These are phyloP conservation scores for Pleurotus eryngii DNA, from an alignment of 768 basidiomycete genomes.

Conservation along the genomic window DNA sequence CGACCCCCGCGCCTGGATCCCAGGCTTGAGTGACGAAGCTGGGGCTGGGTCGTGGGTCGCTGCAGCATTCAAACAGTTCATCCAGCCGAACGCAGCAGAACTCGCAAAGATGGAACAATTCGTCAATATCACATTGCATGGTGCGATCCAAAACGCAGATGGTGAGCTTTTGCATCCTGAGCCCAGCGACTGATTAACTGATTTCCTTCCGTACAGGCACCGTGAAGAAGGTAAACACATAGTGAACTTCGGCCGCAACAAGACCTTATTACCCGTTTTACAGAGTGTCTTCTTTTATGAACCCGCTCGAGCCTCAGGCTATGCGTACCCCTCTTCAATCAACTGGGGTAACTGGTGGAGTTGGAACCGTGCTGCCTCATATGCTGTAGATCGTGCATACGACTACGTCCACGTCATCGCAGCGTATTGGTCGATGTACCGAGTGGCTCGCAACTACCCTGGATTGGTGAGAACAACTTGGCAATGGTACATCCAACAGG, in stretches of 20 bases:
- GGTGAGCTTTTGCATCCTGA: conserved; percentile 22
- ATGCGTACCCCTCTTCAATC: conserved; percentile 45
- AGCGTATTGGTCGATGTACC: conserved; percentile 55
- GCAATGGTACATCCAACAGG: conserved; percentile 58
- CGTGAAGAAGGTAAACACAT: conserved; percentile 42
- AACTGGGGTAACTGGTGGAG: conserved; percentile 58
- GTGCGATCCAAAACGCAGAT: conserved; percentile 48
- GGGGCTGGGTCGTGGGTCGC: conserved; percentile 59
- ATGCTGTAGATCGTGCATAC: conserved; percentile 47
- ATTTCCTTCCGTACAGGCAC: conserved; percentile 27
- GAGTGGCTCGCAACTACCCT: conserved; percentile 57
- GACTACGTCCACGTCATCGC: conserved; percentile 49
- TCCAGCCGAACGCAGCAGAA: conserved; percentile 50
- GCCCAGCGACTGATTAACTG: neutral
- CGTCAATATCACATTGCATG: conserved; percentile 42
- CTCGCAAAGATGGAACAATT: conserved; percentile 51
- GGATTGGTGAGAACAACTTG: conserved; percentile 43
- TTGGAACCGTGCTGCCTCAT: conserved; percentile 48
- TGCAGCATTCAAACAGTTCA: conserved; percentile 54
- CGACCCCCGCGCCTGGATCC: conserved; percentile 56
- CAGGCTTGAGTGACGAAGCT: conserved; percentile 59
- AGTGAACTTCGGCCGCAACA: neutral
- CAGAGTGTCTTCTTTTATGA: conserved; percentile 53
- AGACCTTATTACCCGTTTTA: neutral
- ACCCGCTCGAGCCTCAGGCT: conserved; percentile 39